Conservation (phyloP, 2,329 filamentous ascomycete genomes). For the Fusarium pininemorale region DNA sequence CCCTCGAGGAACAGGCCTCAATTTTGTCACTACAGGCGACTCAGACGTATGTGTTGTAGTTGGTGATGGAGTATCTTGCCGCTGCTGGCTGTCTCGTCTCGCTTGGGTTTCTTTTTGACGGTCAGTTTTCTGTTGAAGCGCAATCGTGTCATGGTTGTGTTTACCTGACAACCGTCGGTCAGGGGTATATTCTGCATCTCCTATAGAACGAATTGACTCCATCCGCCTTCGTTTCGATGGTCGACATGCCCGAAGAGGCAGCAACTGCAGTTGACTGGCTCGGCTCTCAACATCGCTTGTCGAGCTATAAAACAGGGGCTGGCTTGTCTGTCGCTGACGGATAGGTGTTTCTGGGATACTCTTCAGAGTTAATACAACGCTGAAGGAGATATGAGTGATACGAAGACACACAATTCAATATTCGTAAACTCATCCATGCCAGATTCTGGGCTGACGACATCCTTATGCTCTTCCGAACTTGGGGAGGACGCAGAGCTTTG, state of each 20-base stretch:
- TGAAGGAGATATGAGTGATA: rapidly evolving
- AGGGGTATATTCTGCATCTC: neutral
- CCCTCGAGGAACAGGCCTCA: constrained; percentile 39
- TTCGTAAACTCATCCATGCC: constrained; percentile 25
- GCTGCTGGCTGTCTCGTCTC: neutral
- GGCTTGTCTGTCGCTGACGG: neutral
- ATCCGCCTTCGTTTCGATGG: constrained; percentile 19
- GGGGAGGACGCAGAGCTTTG: neutral
- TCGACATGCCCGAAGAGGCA: neutral
- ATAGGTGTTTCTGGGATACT: constrained; percentile 38
- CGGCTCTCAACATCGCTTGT: neutral
- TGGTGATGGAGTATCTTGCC: neutral
- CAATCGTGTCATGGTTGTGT: neutral
- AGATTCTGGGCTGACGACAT: neutral
- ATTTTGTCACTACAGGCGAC: constrained; percentile 10
- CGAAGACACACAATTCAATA: constrained; percentile 22
- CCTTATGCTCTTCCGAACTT: neutral
- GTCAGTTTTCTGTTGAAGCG: neutral
- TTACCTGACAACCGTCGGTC: neutral
- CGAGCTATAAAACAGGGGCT: neutral
- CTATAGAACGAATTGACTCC: constrained; percentile 29
- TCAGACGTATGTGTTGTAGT: neutral
- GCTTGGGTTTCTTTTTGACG: neutral
- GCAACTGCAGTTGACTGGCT: neutral
- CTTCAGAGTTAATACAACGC: neutral